Conservation (phyloP, 352 stramenopile species). For the Stramenopiles sp. region DNA sequence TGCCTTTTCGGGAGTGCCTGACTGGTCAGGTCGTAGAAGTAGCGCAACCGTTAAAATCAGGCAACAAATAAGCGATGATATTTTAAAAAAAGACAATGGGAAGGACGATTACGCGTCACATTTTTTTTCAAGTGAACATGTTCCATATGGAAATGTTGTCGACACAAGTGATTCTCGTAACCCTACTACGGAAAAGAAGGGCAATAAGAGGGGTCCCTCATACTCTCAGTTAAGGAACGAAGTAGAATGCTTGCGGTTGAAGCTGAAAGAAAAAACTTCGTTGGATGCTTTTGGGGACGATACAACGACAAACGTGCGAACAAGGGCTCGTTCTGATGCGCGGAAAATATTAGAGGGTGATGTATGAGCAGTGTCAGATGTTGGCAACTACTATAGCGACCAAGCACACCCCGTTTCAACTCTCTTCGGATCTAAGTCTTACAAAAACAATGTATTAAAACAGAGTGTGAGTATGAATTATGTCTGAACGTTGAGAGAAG, state of each 20-base stretch:
- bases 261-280: not conserved
- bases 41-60: not conserved
- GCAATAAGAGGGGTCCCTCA: not conserved
- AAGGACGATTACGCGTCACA: not conserved
- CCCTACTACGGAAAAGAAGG: not conserved
- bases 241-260: not conserved
- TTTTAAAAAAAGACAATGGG: not conserved
- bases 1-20: too few species aligned
- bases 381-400: too few species aligned
- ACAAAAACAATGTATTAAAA: too few species aligned
- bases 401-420: too few species aligned
- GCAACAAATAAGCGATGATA: not conserved
- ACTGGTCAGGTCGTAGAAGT: slow-evolving; percentile 10
- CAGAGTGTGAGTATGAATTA: too few species aligned
- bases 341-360: slow-evolving; percentile 11
- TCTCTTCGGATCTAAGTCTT: too few species aligned
- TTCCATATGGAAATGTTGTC: not conserved
- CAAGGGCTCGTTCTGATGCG: not conserved
- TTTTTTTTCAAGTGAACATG: not conserved
- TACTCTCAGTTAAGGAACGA: not conserved
- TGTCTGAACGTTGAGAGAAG: too few species aligned
- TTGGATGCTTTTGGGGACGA: not conserved
- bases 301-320: not conserved
- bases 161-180: not conserved
- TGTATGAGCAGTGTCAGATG: too few species aligned